A percentile compares a stretch with the other conserved stretches of the same genome.
These are phyloP conservation scores for Colletotrichum neosansevieriae DNA, from an alignment of 2,329 filamentous ascomycete species.

Conservation along the genomic window DNA sequence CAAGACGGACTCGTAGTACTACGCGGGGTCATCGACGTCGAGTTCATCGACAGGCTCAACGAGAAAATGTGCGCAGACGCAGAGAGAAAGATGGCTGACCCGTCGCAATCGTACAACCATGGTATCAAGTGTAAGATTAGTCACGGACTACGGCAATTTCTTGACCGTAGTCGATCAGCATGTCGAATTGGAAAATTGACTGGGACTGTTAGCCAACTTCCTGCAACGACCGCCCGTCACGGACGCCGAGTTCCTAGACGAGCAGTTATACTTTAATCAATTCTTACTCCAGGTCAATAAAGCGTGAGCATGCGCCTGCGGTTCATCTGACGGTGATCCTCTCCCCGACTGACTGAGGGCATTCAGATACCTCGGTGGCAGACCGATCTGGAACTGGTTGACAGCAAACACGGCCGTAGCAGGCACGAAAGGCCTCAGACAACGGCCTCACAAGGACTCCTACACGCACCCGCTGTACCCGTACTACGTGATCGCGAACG, in stretches of 20 bases:
- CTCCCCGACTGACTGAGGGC: neutral
- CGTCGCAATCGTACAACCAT: constrained; percentile 71
- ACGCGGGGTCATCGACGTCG: constrained; percentile 62
- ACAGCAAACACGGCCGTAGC: constrained; percentile 12
- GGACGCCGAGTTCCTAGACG: constrained; percentile 1
- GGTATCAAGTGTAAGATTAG: constrained; percentile 61
- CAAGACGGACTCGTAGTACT: constrained; percentile 69
- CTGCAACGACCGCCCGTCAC: constrained; percentile 10
- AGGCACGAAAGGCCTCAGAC: constrained; percentile 2
- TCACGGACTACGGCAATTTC: neutral
- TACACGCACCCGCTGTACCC: constrained; percentile 16
- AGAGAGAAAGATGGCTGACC: constrained; percentile 60
- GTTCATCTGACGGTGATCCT: too few relatives aligned
- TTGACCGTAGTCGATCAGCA: neutral
- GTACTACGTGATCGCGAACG: constrained; percentile 33
- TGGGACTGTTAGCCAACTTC: neutral
- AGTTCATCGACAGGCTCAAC: constrained; percentile 67
- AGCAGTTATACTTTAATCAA: constrained; percentile 17
- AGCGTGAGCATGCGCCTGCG: neutral
- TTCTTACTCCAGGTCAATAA: neutral
- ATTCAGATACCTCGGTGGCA: constrained; percentile 9
- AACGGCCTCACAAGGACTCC: constrained; percentile 10
- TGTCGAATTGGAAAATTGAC: neutral
- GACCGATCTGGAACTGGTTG: constrained; percentile 21
- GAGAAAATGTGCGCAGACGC: constrained; percentile 70